These are phyloP conservation scores for Auriscalpium microsporum DNA, from an alignment of 768 basidiomycete species.

Conservation along the genomic window DNA sequence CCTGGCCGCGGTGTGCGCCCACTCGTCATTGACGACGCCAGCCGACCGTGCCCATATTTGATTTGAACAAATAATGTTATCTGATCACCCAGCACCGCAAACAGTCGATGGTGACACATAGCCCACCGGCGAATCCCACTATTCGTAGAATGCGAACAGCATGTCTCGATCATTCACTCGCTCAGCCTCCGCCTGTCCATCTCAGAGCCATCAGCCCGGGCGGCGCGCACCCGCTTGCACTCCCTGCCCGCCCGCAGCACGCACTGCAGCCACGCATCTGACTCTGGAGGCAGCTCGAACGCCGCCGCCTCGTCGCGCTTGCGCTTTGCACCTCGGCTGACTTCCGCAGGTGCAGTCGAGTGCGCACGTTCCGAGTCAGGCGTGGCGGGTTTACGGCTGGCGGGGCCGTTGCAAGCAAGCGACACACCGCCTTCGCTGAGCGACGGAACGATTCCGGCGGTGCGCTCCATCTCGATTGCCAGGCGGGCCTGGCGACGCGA, in stretches of 20 bases:
- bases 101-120: too few relatives aligned
- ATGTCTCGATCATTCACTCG: too few relatives aligned
- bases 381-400: not conserved
- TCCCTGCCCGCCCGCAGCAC: not conserved
- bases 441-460: not conserved
- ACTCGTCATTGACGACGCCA: too few relatives aligned
- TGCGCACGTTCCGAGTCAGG: not conserved
- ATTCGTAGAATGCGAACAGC: too few relatives aligned
- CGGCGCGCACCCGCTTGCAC: not conserved
- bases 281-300: not conserved
- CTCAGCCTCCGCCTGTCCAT: not conserved
- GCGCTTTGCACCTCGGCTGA: not conserved
- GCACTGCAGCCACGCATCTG: not conserved
- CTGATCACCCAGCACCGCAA: too few relatives aligned
- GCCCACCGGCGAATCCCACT: too few relatives aligned
- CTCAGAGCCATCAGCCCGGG: not conserved
- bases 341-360: not conserved
- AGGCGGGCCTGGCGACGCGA: not conserved
- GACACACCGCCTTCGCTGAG: not conserved
- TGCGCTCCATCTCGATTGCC: not conserved
- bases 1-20: too few relatives aligned
- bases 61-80: too few relatives aligned
- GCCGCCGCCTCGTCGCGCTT: not conserved
- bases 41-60: too few relatives aligned
- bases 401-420: not conserved